phyloP scores from a whole-genome alignment of 179 eudicot species.

The Beta corolliflora region DNA sequence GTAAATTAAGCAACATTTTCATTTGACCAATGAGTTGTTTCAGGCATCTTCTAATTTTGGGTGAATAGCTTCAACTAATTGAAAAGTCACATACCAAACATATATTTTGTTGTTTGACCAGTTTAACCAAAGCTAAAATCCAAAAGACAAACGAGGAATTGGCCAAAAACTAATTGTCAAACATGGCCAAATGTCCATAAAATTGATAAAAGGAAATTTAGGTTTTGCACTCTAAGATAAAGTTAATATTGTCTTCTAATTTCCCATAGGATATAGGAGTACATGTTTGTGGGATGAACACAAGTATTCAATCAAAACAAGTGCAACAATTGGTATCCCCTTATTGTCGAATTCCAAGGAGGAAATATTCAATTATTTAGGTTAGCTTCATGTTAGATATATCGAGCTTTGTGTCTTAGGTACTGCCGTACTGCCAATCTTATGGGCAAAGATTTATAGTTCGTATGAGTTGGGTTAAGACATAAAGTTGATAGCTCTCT shows the following conservation, averaged over 20 bases:
- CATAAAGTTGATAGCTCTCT: neutral
- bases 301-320: too few relatives aligned
- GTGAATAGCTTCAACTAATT: neutral
- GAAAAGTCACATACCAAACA: neutral
- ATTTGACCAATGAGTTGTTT: neutral
- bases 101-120: neutral
- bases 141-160: neutral
- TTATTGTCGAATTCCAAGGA: neutral
- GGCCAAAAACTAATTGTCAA: neutral
- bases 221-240: neutral
- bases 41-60: neutral
- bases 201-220: neutral
- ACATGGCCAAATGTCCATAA: neutral
- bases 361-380: neutral
- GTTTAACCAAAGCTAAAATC: too few relatives aligned
- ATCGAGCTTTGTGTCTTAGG: neutral
- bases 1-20: neutral
- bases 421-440: neutral
- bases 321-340: too few relatives aligned
- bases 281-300: too few relatives aligned
- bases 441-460: neutral
- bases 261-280: too few relatives aligned
- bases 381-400: neutral
- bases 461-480: neutral
- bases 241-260: neutral